phyloP scores from a whole-genome alignment of 148 eudicot genomes.

The Heliosperma pusillum region DNA sequence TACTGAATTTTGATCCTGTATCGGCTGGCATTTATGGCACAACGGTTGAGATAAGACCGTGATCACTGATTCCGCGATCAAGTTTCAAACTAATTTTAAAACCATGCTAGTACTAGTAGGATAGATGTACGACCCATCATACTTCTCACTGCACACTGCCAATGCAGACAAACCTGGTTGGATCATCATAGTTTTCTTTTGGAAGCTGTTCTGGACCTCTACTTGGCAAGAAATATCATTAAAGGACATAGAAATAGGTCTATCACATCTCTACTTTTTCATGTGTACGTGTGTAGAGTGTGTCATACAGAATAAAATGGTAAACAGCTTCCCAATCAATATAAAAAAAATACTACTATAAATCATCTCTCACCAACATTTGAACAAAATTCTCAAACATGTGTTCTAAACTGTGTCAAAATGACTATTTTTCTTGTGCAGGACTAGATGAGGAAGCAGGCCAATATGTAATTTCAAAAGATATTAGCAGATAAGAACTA shows the following conservation, averaged over 20 bases:
- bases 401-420: no score
- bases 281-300: constrained; percentile 21
- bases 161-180: constrained; percentile 96
- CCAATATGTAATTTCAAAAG: background rate
- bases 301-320: constrained; percentile 14
- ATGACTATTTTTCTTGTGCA: background rate
- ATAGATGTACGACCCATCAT: constrained; percentile 64
- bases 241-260: constrained; percentile 1
- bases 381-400: no score
- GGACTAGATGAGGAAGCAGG: background rate
- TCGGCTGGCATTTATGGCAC: background rate
- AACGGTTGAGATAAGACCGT: background rate
- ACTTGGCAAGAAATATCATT: constrained; percentile 35
- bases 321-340: constrained; percentile 52
- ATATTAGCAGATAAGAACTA: background rate
- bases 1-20: background rate
- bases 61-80: no score
- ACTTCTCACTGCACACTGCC: constrained; percentile 98
- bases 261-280: background rate
- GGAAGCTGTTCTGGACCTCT: constrained; percentile 64
- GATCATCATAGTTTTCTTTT: constrained; percentile 49
- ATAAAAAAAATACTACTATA: background rate
- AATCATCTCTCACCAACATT: background rate
- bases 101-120: background rate
- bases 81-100: background rate